Base-by-base conservation (phyloP, 495 filamentous ascomycete genomes). In the Talaromyces proteolyticus region DNA sequence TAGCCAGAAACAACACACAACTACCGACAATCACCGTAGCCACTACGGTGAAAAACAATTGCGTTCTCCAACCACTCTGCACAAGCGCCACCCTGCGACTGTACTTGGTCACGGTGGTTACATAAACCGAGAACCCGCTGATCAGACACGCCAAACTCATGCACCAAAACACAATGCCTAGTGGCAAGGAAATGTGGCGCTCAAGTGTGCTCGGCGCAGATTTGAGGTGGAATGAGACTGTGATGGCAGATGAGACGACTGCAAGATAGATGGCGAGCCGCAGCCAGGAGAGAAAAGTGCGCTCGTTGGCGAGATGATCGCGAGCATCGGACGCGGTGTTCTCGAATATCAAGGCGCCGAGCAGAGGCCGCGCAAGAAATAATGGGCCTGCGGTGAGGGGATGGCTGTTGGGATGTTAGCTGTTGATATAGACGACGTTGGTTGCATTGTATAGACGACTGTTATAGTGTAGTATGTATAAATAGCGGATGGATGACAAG, bases 11-110 rank as follows among this genome's bases (percentile, higher is more conserved):
- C 52, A 86, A 55, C n/a, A 84, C 66, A 58, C 89, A 95, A 40
- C 88, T 83, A 14, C 81, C 89, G 24, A 96, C 70, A 54, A 97
- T 97, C 6, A 78, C 82, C 18, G 77, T 67, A n/a, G 89, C 84
- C 16, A 96, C 81, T 10, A 88, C 68, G 0, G 79, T 82, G 65
- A 96, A 85, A 19, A 91, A 70, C 19, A 80, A 60, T 64, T 96
- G 91, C 29, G 93, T 96, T 69, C 90, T 95, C 84, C 87, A 92
- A 25, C 93, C 93, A 43, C 82, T 88, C 68, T 98, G 93, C 29
- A 97, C 93, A 49, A 98, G 74, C 0, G 93, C 93, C 21, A 75
- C 72, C 55, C 85, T 80, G 29, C 79, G 73, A 51, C 81, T 84
- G 63, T 94, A 98, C 60, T 88, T 85, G 50, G 78, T 85, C n/a